Evolutionary conservation across 1,284 basidiomycete species (phyloP), one percentile per base, ranked within the genome.

Genomic region (Leccinum pachyderme): DNA sequence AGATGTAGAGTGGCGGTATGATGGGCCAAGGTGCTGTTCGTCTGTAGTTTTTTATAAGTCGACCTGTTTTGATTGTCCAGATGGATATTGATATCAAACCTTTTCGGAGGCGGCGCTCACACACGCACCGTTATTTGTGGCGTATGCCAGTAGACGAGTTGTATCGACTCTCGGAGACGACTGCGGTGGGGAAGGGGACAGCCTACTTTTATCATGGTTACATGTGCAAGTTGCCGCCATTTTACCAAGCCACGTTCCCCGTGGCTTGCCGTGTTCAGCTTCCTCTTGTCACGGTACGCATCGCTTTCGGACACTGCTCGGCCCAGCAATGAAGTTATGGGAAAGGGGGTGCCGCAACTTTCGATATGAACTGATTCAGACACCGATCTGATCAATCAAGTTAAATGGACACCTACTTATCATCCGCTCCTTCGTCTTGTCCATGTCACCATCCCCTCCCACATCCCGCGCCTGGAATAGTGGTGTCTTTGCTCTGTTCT

Each of bases 31-130:
- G 28, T 28, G 44, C 27, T 27, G 9, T 39, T 27, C 8, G 22
- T 37, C 8, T 32, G 25, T 24, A 28, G 22, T 43, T 32, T 18
- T 29, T 61, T 25, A 62, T 61, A 61, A 49, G 53, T 27, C 39
- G n/a, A 47, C 45, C 53, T 44, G 46, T 52, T 18, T 18, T 32
- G 22, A 27, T 44, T 39, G 47, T 15, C 13, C 33, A 45, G 13
- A 44, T 33, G 13, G 33, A 39, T 28, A 28, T 31, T 28, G 27
- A 22, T 29, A 28, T 50, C 24, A 44, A 43, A 33, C 29, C 28
- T 32, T 32, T 47, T n/a, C 7, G 24, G 15, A 25, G 15, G 31
- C 32, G 31, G n/a, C 29, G 25, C 31, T 49, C 41, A 32, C 48
- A 12, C 37, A 12, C 35, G 4, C 35, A 8, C 33, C n/a, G n/a